These are phyloP conservation scores for Cyberlindnera mycetangii DNA, from an alignment of 805 yeast genomes.

Conservation along the genomic window DNA sequence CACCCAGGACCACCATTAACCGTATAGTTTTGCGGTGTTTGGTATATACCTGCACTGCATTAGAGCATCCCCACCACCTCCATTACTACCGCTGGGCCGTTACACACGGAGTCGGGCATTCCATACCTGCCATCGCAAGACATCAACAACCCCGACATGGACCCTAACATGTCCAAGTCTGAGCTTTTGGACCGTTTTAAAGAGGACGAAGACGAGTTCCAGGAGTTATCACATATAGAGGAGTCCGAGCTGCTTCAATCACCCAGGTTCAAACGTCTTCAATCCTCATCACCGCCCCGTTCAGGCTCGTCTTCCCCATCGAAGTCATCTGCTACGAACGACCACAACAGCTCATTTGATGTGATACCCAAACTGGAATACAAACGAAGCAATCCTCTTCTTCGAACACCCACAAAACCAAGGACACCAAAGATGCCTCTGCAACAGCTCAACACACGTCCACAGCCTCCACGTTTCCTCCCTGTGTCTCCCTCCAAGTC, in stretches of 20 bases:
- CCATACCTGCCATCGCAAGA: neutral
- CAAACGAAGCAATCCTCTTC: conserved; percentile 12
- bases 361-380: conserved; percentile 24
- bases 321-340: conserved; percentile 14
- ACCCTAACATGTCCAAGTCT: conserved; percentile 16
- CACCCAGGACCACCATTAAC: too few species aligned
- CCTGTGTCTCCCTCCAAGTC: conserved; percentile 20
- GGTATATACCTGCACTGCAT: neutral
- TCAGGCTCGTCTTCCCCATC: conserved; percentile 24
- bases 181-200: conserved; percentile 25
- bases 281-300: conserved; percentile 26
- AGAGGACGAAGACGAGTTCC: conserved; percentile 24
- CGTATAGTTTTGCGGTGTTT: too few species aligned
- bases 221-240: conserved; percentile 25
- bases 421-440: conserved; percentile 10
- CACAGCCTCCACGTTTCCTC: conserved; percentile 8
- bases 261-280: conserved; percentile 26
- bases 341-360: conserved; percentile 17
- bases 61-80: neutral
- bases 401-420: conserved; percentile 26
- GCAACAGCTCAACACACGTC: conserved; percentile 15
- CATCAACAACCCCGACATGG: conserved; percentile 11
- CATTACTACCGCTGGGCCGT: neutral
- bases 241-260: conserved; percentile 28
- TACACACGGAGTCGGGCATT: neutral